phyloP scores from a whole-genome alignment of 1,284 basidiomycete species.

The Tremellales sp. region DNA sequence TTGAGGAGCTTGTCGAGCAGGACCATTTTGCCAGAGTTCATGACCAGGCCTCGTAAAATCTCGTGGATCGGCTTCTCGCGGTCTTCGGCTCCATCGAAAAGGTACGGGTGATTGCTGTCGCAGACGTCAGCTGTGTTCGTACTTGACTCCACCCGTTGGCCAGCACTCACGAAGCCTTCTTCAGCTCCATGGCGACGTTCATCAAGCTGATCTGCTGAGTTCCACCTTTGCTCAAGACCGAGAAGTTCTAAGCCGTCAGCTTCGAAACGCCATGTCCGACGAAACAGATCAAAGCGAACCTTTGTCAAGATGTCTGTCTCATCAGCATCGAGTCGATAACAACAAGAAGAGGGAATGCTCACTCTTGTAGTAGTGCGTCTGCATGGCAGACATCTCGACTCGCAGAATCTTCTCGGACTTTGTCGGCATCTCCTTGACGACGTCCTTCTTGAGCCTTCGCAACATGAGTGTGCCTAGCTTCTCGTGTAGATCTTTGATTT shows the following conservation, averaged over 20 bases:
- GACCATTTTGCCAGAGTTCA: conserved; percentile 98
- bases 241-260: conserved; percentile 67
- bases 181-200: conserved; percentile 94
- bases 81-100: conserved; percentile 93
- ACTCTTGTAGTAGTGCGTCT: conserved; percentile 97
- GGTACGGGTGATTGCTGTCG: conserved; percentile 84
- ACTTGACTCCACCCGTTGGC: not conserved
- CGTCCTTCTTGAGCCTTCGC: conserved; percentile 90
- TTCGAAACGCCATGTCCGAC: too few relatives aligned
- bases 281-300: conserved; percentile 50
- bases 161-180: conserved; percentile 70
- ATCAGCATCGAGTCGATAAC: not conserved
- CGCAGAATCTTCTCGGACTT: conserved; percentile 98
- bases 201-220: conserved; percentile 83
- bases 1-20: conserved; percentile 89
- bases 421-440: conserved; percentile 92
- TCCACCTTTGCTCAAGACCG: conserved; percentile 84
- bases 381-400: conserved; percentile 95
- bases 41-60: conserved; percentile 89
- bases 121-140: conserved; percentile 3
- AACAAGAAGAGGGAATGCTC: conserved; percentile 9
- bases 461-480: conserved; percentile 95
- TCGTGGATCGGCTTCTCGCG: conserved; percentile 65
- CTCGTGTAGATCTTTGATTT: conserved; percentile 91
- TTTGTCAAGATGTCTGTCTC: conserved; percentile 77